Evolutionary conservation across 352 stramenopile genomes (phyloP).

Genomic region (Pythium inflatum): DNA sequence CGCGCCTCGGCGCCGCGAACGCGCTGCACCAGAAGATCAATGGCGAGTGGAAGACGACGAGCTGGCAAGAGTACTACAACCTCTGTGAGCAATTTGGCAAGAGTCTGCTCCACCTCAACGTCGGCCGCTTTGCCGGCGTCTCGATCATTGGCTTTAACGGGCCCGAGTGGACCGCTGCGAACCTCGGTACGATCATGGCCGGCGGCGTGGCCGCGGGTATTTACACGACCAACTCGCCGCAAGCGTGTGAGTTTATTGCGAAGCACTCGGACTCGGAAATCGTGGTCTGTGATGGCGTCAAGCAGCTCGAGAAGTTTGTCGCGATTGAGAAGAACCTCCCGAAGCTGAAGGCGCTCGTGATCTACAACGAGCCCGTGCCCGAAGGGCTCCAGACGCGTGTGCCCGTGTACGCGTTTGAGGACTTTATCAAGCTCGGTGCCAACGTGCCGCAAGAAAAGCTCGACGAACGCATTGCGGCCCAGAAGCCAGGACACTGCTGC

Average conservation of each 20-base stretch:
- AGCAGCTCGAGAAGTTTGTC: constrained; percentile 95
- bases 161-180: constrained; percentile 92
- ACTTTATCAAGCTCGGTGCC: constrained; percentile 78
- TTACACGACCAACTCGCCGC: constrained; percentile 95
- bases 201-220: constrained; percentile 93
- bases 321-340: constrained; percentile 84
- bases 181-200: constrained; percentile 93
- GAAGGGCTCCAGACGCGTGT: constrained; percentile 66
- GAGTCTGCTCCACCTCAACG: constrained; percentile 66
- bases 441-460: constrained; percentile 68
- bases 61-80: constrained; percentile 83
- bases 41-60: constrained; percentile 69
- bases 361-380: constrained; percentile 90
- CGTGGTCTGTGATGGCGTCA: constrained; percentile 92
- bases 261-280: constrained; percentile 93
- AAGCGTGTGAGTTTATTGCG: constrained; percentile 92
- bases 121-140: constrained; percentile 79
- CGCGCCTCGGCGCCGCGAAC: constrained; percentile 54
- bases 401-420: constrained; percentile 78
- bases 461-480: constrained; percentile 69
- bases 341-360: constrained; percentile 93
- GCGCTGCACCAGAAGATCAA: constrained; percentile 73
- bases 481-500: constrained; percentile 87
- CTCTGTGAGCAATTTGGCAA: constrained; percentile 81
- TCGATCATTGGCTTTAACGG: constrained; percentile 93